These are phyloP conservation scores for Stagonosporopsis cucurbitacearum DNA, from an alignment of 2,329 filamentous ascomycete species.

Conservation along the genomic window DNA sequence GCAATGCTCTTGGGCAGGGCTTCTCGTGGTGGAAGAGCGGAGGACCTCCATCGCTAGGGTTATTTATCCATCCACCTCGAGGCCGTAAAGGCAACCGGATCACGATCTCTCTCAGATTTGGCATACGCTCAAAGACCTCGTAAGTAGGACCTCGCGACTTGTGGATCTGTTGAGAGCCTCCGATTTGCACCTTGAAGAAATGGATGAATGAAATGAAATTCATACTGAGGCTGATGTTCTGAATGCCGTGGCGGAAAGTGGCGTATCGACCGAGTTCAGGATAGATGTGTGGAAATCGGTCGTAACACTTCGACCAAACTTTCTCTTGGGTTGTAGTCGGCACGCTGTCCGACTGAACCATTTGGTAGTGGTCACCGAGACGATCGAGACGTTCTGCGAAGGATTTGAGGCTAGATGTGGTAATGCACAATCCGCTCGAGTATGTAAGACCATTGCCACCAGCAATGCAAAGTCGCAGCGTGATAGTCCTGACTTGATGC, in stretches of 20 bases:
- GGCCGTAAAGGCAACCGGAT: conserved; percentile 25
- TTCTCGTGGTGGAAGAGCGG: conserved; percentile 26
- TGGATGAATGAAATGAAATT: conserved; percentile 27
- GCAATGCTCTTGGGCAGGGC: conserved; percentile 32
- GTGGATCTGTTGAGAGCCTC: conserved; percentile 19
- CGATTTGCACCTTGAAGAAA: conserved; percentile 37
- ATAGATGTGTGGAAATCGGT: conserved; percentile 26
- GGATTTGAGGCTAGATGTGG: background rate
- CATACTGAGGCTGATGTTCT: conserved; percentile 29
- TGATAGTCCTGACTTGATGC: conserved; percentile 31
- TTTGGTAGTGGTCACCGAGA: conserved; percentile 24
- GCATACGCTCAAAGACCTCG: conserved; percentile 31
- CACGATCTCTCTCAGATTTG: conserved; percentile 27
- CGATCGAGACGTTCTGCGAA: conserved; percentile 20
- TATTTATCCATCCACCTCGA: conserved; percentile 14
- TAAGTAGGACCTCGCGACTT: conserved; percentile 7
- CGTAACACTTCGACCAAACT: conserved; percentile 22
- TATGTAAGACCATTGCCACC: conserved; percentile 16
- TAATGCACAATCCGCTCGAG: conserved; percentile 18
- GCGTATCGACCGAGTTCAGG: conserved; percentile 33
- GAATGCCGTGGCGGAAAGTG: conserved; percentile 35
- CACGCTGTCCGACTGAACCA: conserved; percentile 19
- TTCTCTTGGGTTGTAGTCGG: conserved; percentile 6
- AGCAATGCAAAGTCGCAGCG: conserved; percentile 29
- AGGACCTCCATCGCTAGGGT: background rate